A percentile compares a stretch with the other conserved stretches of the same genome.
These are phyloP conservation scores for Xylaria flabelliformis DNA, from an alignment of 495 filamentous ascomycete genomes.

Conservation along the genomic window DNA sequence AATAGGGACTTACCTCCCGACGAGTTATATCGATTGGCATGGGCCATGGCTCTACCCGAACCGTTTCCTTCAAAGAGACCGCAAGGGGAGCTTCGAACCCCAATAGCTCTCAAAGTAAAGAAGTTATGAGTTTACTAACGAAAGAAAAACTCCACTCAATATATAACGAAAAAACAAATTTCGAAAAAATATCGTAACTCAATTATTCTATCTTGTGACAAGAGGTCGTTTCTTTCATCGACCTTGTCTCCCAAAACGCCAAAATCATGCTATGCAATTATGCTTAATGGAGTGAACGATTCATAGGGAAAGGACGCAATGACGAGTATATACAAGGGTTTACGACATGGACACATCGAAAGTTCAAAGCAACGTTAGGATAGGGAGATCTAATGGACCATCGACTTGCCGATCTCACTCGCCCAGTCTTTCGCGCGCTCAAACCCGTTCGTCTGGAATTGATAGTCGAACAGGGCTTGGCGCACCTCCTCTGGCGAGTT, in stretches of 20 bases:
- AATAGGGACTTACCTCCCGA: slow-evolving; percentile 2
- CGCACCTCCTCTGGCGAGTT: slow-evolving; percentile 84
- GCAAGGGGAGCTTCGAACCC: neutral
- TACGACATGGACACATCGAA: neutral
- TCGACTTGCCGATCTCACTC: slow-evolving; percentile 89
- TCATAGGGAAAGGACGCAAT: neutral
- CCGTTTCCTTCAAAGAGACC: slow-evolving; percentile 12
- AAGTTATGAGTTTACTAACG: neutral
- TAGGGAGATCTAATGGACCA: slow-evolving; percentile 39
- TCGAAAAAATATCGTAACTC: slow-evolving; percentile 2
- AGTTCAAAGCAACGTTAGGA: slow-evolving; percentile 4
- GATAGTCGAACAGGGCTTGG: slow-evolving; percentile 89
- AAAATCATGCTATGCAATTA: slow-evolving; percentile 8
- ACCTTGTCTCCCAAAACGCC: slow-evolving; percentile 10
- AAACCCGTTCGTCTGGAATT: slow-evolving; percentile 85
- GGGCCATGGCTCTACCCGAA: slow-evolving; percentile 18
- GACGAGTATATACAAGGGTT: slow-evolving; percentile 14
- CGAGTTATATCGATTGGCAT: slow-evolving; percentile 5
- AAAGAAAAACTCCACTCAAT: slow-evolving; percentile 5
- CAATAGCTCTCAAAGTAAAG: neutral
- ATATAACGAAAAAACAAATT: neutral
- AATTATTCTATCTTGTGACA: slow-evolving; percentile 12
- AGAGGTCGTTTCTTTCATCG: slow-evolving; percentile 3
- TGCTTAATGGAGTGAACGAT: neutral
- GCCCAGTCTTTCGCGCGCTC: slow-evolving; percentile 83